Percentiles rank a stretch among this genome's conserved stretches.
phyloP scores from a whole-genome alignment of 2,329 filamentous ascomycete species.

The Calonectria pseudoreteaudii region DNA sequence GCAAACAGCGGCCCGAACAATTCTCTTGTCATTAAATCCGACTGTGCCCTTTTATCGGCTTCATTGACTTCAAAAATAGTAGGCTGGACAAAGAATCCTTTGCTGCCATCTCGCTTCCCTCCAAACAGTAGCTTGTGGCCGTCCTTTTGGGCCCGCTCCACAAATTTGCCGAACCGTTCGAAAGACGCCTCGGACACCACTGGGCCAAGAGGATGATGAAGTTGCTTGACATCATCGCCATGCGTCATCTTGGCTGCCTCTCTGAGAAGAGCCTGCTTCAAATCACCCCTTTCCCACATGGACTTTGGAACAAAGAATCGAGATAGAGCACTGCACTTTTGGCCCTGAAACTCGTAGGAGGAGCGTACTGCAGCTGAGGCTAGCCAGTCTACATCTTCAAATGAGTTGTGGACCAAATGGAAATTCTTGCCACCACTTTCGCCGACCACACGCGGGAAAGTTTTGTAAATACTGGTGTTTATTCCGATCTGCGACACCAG shows the following conservation, averaged over 20 bases:
- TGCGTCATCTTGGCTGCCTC: background rate
- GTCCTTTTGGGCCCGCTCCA: background rate
- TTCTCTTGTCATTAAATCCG: background rate
- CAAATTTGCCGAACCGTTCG: background rate
- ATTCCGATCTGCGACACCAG: background rate
- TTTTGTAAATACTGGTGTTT: background rate
- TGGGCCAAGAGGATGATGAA: background rate
- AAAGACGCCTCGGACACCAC: background rate
- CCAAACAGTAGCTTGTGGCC: background rate
- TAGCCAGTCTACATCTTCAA: background rate
- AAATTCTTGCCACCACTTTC: conserved; percentile 2
- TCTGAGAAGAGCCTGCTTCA: background rate
- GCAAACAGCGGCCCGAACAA: background rate
- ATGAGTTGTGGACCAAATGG: background rate
- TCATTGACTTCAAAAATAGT: background rate
- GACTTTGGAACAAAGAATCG: background rate
- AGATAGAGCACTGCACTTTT: background rate
- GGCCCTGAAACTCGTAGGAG: background rate
- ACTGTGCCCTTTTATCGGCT: background rate
- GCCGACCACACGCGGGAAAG: background rate
- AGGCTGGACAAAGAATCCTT: background rate
- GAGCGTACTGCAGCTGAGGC: background rate
- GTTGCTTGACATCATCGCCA: conserved; percentile 1
- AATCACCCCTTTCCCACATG: background rate
- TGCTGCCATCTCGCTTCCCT: background rate